phyloP scores from a whole-genome alignment of 2,329 filamentous ascomycete species.

The Ceratocystis cubensis region DNA sequence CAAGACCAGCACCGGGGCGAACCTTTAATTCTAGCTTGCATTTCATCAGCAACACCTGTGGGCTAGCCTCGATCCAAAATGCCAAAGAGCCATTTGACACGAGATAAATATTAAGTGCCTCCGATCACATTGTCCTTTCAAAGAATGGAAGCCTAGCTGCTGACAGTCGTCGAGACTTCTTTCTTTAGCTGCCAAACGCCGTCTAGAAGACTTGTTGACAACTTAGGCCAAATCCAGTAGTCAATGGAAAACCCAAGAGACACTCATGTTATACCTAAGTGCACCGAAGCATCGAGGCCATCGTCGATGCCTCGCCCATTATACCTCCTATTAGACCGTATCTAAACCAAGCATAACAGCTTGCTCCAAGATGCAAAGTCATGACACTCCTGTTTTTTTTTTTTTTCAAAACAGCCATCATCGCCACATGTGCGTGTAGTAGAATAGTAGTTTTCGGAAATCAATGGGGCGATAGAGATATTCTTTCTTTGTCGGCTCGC shows the following conservation, averaged over 20 bases:
- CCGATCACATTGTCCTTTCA: background rate
- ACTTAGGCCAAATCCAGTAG: background rate
- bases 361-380: background rate
- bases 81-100: background rate
- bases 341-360: background rate
- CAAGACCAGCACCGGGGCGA: background rate
- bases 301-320: background rate
- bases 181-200: background rate
- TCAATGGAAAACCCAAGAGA: background rate
- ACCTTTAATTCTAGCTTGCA: background rate
- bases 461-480: background rate
- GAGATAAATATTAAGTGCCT: constrained; percentile 2
- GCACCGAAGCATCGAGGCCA: background rate
- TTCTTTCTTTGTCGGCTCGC: background rate
- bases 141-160: background rate
- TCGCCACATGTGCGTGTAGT: background rate
- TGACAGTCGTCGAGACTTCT: background rate
- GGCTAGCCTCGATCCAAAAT: background rate
- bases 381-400: background rate
- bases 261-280: background rate
- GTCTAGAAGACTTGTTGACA: too few species aligned
- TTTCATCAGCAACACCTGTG: background rate
- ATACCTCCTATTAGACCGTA: background rate
- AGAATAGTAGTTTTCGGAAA: background rate
- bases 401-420: background rate